phyloP scores from a whole-genome alignment of 176 grass and related monocot species.

The Zizania latifolia region DNA sequence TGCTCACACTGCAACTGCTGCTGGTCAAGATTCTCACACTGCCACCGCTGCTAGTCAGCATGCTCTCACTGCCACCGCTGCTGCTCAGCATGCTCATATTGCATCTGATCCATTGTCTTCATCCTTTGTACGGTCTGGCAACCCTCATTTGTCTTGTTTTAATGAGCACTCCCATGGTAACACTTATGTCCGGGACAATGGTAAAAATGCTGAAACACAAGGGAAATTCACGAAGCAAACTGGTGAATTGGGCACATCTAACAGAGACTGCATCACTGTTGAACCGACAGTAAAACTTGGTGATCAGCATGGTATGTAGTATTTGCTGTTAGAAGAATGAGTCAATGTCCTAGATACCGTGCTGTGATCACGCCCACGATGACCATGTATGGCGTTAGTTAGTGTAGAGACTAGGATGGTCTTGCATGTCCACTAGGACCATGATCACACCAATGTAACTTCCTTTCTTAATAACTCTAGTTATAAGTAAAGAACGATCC shows the following conservation, averaged over 20 bases:
- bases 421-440: too few species aligned
- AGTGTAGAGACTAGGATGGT: too few species aligned
- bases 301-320: slow-evolving; percentile 11
- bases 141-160: neutral
- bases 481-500: too few species aligned
- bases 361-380: too few species aligned
- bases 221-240: neutral
- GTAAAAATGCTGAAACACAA: neutral
- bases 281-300: neutral
- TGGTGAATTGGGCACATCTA: neutral
- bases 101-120: neutral
- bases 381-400: too few species aligned
- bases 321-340: too few species aligned
- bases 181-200: neutral
- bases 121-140: neutral
- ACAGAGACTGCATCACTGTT: neutral
- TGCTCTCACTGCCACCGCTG: too few species aligned
- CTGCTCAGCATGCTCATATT: too few species aligned
- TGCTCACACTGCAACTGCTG: neutral
- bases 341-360: too few species aligned
- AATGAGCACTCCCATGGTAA: neutral
- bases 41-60: neutral
- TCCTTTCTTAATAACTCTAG: too few species aligned
- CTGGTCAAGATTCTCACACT: neutral
- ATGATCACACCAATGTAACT: too few species aligned